These are phyloP conservation scores for Candida sp. DNA, from an alignment of 1,139 yeast genomes.

Conservation along the genomic window DNA sequence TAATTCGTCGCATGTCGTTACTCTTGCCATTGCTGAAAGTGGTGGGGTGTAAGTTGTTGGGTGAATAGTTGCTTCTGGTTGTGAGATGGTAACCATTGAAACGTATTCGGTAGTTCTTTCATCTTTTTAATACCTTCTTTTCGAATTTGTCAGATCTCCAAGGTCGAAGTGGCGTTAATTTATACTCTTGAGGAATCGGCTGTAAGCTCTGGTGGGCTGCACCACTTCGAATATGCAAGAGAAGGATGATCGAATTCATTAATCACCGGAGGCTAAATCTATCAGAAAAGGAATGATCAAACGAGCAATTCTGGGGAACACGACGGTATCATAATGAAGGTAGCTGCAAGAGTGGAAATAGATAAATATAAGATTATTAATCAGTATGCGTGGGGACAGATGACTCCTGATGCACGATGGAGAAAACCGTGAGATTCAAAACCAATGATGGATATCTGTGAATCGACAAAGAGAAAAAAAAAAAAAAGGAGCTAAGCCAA, in stretches of 20 bases:
- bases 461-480: background rate
- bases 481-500: too few relatives aligned
- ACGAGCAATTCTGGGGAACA: background rate
- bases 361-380: background rate
- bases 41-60: background rate
- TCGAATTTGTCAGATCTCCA: background rate
- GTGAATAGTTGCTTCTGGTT: background rate
- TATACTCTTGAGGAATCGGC: background rate
- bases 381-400: background rate
- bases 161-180: background rate
- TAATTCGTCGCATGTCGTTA: background rate
- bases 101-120: background rate
- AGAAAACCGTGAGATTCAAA: background rate
- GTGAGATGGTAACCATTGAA: background rate
- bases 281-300: background rate
- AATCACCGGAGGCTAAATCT: background rate
- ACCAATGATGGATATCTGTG: background rate
- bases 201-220: background rate
- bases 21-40: background rate
- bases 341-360: background rate
- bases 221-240: background rate
- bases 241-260: background rate
- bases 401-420: background rate
- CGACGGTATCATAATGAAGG: too few relatives aligned
- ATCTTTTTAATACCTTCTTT: background rate